A percentile compares a stretch with the other conserved stretches of the same genome.
These are phyloP conservation scores for Fusarium pseudocircinatum DNA, from an alignment of 2,329 filamentous ascomycete genomes.

Conservation along the genomic window DNA sequence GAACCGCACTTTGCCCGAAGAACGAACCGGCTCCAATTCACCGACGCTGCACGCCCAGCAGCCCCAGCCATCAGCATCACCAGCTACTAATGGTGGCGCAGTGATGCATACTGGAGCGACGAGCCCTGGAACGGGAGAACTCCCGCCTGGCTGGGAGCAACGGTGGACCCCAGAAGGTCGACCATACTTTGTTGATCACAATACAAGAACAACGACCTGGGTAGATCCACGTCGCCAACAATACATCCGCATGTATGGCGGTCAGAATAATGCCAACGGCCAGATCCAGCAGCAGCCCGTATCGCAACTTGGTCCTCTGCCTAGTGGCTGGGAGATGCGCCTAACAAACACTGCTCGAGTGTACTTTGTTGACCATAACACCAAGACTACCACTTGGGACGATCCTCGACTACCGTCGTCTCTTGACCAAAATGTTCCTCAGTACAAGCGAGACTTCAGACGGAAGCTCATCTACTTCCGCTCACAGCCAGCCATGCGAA, in stretches of 20 bases:
- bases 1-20: constrained; percentile 94
- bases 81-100: constrained; percentile 65
- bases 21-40: constrained; percentile 92
- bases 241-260: constrained; percentile 96
- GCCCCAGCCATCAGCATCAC: constrained; percentile 50
- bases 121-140: constrained; percentile 91
- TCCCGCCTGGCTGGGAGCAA: constrained; percentile 96
- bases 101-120: constrained; percentile 96
- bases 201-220: constrained; percentile 97
- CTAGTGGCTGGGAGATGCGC: constrained; percentile 99
- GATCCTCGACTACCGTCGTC: constrained; percentile 95
- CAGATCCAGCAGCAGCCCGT: constrained; percentile 97
- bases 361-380: constrained; percentile 99
- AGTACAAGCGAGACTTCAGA: constrained; percentile 99
- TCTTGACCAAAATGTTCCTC: constrained; percentile 95
- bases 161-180: constrained; percentile 94
- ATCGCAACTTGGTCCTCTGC: constrained; percentile 92
- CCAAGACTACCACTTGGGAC: constrained; percentile 99
- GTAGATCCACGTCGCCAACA: constrained; percentile 97
- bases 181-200: constrained; percentile 98
- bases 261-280: constrained; percentile 84
- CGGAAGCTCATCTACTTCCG: constrained; percentile 99
- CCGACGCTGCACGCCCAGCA: constrained; percentile 74
- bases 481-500: constrained; percentile 94
- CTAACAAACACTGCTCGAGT: constrained; percentile 97